phyloP scores from a whole-genome alignment of 495 filamentous ascomycete genomes.

The Penicillium steckii region DNA sequence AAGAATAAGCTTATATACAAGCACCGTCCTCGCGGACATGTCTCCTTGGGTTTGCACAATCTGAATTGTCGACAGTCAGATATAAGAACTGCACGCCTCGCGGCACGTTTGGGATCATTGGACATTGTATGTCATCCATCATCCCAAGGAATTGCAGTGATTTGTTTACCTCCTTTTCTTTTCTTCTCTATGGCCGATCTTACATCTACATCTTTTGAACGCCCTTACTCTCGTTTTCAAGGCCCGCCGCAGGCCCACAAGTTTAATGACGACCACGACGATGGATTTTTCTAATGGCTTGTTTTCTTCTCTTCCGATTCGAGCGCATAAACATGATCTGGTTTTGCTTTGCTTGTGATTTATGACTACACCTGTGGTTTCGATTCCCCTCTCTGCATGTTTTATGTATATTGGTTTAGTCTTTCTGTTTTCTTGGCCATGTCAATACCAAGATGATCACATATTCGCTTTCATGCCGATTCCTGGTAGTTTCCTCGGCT shows the following conservation, averaged over 20 bases:
- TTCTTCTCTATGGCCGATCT: neutral
- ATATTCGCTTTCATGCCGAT: constrained; percentile 3
- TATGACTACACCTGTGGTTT: constrained; percentile 16
- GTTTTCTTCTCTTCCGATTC: neutral
- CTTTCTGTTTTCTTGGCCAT: constrained; percentile 14
- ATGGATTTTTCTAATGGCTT: constrained; percentile 17
- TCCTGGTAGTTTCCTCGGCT: neutral
- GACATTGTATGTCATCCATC: too few species aligned
- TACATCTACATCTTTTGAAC: constrained; percentile 1
- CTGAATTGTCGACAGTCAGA: constrained; percentile 36
- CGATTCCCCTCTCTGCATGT: constrained; percentile 32
- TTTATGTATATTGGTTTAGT: constrained; percentile 25
- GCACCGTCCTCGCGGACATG: constrained; percentile 27
- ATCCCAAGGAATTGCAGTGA: constrained; percentile 12
- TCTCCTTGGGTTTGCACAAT: constrained; percentile 2
- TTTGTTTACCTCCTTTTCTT: constrained; percentile 10
- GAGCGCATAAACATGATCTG: constrained; percentile 15
- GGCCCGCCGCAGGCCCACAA: neutral
- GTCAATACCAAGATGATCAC: constrained; percentile 12
- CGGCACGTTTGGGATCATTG: constrained; percentile 22
- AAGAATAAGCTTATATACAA: constrained; percentile 20
- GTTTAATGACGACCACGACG: constrained; percentile 19
- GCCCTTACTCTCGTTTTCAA: constrained; percentile 3
- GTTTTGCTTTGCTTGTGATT: constrained; percentile 14
- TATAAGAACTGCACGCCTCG: constrained; percentile 38